phyloP scores from a whole-genome alignment of 179 eudicot genomes.

The Heliamphora pulchella region DNA sequence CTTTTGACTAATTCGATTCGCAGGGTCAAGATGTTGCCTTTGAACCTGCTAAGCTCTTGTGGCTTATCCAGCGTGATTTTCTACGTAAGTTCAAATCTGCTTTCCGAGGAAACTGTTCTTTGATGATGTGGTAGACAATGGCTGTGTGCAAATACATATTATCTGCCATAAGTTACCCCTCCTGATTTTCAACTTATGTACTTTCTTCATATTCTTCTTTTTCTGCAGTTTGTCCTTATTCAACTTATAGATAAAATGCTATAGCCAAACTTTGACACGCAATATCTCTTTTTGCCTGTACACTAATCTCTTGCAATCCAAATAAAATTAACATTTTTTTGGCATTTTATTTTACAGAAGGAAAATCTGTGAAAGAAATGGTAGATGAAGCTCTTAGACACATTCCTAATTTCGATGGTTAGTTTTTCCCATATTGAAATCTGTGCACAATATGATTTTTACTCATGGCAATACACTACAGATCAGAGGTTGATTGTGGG shows the following conservation, averaged over 20 bases:
- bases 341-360: background rate
- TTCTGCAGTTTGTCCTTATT: background rate
- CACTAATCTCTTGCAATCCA: background rate
- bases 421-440: slow-evolving; percentile 17
- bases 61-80: slow-evolving; percentile 99
- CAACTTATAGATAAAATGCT: slow-evolving; percentile 5
- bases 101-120: background rate
- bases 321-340: background rate
- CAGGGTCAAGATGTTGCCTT: slow-evolving; percentile 97
- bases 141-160: background rate
- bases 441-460: slow-evolving; percentile 1
- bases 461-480: background rate
- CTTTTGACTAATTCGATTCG: slow-evolving; percentile 16
- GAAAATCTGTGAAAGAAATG: slow-evolving; percentile 68
- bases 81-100: slow-evolving; percentile 56
- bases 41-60: slow-evolving; percentile 91
- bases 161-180: slow-evolving; percentile 9
- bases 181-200: background rate
- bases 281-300: background rate
- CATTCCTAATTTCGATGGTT: slow-evolving; percentile 51
- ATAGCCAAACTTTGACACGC: background rate
- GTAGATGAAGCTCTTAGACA: slow-evolving; percentile 59
- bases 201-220: background rate
- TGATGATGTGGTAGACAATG: background rate
- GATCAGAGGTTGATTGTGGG: slow-evolving; percentile 20